These are phyloP conservation scores for Vinca major DNA, from an alignment of 305 asterid genomes.

Conservation along the genomic window DNA sequence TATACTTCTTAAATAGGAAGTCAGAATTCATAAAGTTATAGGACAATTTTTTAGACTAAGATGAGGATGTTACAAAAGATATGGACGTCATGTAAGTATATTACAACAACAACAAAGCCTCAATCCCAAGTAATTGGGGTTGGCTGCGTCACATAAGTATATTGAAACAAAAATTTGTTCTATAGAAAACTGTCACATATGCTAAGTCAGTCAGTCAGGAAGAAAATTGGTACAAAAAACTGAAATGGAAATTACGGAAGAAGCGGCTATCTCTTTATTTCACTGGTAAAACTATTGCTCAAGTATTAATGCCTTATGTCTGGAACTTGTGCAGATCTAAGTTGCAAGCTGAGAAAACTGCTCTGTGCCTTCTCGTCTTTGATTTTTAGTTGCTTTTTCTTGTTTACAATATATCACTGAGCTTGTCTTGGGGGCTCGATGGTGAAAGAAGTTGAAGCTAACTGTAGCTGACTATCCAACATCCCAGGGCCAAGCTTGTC, in stretches of 20 bases:
- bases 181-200: not conserved
- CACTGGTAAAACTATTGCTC: not conserved
- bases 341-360: not conserved
- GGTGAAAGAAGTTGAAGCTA: not conserved
- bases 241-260: not conserved
- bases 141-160: not conserved
- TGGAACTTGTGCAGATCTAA: not conserved
- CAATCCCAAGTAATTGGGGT: too few species aligned
- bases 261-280: not conserved
- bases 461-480: not conserved
- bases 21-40: not conserved
- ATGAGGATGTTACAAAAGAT: not conserved
- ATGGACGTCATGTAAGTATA: too few species aligned
- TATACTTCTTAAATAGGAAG: not conserved
- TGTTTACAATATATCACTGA: not conserved
- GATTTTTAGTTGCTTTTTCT: not conserved
- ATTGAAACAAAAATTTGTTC: not conserved
- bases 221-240: not conserved
- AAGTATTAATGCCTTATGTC: not conserved
- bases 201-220: not conserved
- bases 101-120: too few species aligned
- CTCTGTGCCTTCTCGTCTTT: not conserved
- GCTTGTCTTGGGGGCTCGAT: not conserved
- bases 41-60: not conserved
- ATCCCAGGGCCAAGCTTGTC: not conserved